phyloP scores from a whole-genome alignment of 192 early-diverging fungal species.

The Tieghemiomyces parasiticus region DNA sequence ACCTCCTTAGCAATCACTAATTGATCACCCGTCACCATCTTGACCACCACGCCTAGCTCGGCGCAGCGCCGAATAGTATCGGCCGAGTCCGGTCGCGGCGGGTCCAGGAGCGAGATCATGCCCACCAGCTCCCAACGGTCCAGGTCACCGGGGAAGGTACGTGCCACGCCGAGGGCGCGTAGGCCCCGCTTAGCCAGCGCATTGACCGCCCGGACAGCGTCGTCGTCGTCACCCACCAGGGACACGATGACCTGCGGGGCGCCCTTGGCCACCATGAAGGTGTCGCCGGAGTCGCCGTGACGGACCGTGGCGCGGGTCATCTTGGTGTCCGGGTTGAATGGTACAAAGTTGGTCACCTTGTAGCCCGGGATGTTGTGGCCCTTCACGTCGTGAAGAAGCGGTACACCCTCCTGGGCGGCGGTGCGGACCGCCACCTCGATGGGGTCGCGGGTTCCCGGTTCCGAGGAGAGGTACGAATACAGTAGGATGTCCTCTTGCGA shows the following conservation, averaged over 20 bases:
- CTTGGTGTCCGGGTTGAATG: constrained; percentile 88
- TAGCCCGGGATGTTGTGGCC: constrained; percentile 77
- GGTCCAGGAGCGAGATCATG: constrained; percentile 83
- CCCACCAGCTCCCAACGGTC: constrained; percentile 69
- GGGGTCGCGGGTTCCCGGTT: constrained; percentile 77
- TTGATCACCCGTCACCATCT: constrained; percentile 97
- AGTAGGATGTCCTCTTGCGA: constrained; percentile 66
- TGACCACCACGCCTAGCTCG: constrained; percentile 77
- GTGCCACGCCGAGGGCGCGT: constrained; percentile 87
- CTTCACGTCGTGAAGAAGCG: constrained; percentile 45
- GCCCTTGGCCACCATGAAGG: constrained; percentile 86
- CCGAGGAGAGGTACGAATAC: constrained; percentile 66
- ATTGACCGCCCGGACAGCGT: constrained; percentile 71
- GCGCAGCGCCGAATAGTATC: constrained; percentile 74
- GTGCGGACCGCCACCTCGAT: constrained; percentile 77
- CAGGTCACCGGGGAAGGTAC: constrained; percentile 44
- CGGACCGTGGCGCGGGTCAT: constrained; percentile 80
- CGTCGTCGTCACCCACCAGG: constrained; percentile 66
- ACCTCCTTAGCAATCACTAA: constrained; percentile 89
- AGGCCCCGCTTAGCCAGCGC: constrained; percentile 73
- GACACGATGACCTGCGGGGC: constrained; percentile 85
- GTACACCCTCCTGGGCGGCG: constrained; percentile 58
- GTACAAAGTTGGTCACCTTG: constrained; percentile 80
- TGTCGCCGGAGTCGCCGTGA: constrained; percentile 48
- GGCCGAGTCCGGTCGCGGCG: constrained; percentile 77